Conservation (phyloP, 192 early-diverging fungal genomes). For the Helicostylum pulchrum region DNA sequence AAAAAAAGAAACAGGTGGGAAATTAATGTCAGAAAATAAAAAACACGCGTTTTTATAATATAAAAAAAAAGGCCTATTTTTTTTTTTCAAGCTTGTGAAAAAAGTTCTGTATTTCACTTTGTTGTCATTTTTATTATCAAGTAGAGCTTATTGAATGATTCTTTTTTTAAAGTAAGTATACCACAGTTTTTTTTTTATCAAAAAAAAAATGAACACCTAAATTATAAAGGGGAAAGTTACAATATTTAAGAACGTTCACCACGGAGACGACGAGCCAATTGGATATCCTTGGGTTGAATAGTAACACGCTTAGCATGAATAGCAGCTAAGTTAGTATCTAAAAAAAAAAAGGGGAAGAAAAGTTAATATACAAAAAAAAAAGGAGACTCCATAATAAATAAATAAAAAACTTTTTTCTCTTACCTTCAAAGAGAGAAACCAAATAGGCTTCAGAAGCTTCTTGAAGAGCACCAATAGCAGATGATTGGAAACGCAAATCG, state of each 20-base stretch:
- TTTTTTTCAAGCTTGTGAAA: no score
- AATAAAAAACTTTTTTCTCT: background rate
- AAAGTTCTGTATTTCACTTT: no score
- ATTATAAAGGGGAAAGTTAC: background rate
- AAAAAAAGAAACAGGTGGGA: background rate
- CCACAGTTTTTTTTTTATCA: background rate
- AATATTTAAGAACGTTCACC: slow-evolving; percentile 77
- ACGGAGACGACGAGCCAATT: slow-evolving; percentile 95
- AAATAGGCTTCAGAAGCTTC: slow-evolving; percentile 96
- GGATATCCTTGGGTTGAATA: slow-evolving; percentile 99
- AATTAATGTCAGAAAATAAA: background rate
- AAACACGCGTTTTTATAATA: background rate
- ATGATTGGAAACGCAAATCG: slow-evolving; percentile 97
- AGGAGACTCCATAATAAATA: background rate
- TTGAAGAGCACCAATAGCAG: slow-evolving; percentile 98
- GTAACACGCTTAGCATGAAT: slow-evolving; percentile 98
- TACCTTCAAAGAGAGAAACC: slow-evolving; percentile 76
- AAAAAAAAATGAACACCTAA: no score
- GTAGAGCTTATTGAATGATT: background rate
- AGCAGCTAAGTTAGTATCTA: slow-evolving; percentile 96
- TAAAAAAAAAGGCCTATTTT: background rate
- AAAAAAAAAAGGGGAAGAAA: background rate
- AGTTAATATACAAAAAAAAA: background rate
- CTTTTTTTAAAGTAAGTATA: background rate
- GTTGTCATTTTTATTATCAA: no score